phyloP scores from a whole-genome alignment of 345 rosid species.

The Lumnitzera littorea region DNA sequence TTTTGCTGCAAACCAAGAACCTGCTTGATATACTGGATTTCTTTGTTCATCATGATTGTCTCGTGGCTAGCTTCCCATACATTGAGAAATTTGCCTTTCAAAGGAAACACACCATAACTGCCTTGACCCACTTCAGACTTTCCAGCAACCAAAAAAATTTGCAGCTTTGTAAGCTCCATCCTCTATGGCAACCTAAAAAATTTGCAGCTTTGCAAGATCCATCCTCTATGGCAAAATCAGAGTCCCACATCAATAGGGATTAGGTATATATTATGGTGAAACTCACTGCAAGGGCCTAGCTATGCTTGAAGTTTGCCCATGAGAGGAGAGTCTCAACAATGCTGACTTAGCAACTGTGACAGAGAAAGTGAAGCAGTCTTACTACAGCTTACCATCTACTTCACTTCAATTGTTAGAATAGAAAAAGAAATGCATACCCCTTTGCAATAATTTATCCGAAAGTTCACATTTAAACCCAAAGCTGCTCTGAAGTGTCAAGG shows the following conservation, averaged over 20 bases:
- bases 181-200: slow-evolving; percentile 51
- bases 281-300: slow-evolving; percentile 62
- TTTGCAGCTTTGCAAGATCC: too few relatives aligned
- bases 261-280: too few relatives aligned
- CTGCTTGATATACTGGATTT: slow-evolving; percentile 78
- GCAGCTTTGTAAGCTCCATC: slow-evolving; percentile 15
- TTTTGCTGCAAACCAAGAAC: slow-evolving; percentile 90
- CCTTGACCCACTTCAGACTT: slow-evolving; percentile 53
- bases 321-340: too few relatives aligned
- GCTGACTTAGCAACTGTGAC: too few relatives aligned
- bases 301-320: slow-evolving; percentile 27
- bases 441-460: slow-evolving; percentile 69
- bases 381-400: too few relatives aligned
- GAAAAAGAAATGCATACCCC: slow-evolving; percentile 8
- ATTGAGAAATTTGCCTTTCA: slow-evolving; percentile 86
- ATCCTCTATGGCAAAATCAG: too few relatives aligned
- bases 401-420: too few relatives aligned
- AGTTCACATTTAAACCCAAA: slow-evolving; percentile 92
- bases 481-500: slow-evolving; percentile 89
- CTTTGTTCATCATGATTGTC: slow-evolving; percentile 75
- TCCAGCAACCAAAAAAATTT: slow-evolving; percentile 58
- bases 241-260: too few relatives aligned
- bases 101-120: slow-evolving; percentile 77
- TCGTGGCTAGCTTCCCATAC: slow-evolving; percentile 87
- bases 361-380: too few relatives aligned